These are phyloP conservation scores for Coprinopsis sp. DNA, from an alignment of 768 basidiomycete genomes.

Conservation along the genomic window DNA sequence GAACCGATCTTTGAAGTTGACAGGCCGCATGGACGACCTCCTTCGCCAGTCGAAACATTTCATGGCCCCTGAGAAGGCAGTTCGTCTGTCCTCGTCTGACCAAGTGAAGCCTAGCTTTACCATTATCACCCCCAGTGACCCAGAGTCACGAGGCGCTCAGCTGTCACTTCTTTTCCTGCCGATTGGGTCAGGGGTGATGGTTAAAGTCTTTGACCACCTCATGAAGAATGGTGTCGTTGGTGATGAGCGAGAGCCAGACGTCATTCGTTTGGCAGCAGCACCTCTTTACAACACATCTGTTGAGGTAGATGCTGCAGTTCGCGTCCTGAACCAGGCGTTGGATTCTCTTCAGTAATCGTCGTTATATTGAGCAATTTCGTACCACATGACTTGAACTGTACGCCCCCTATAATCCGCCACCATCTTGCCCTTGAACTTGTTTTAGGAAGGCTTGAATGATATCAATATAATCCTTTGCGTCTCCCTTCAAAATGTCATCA, in stretches of 20 bases:
- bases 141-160: slow-evolving; percentile 75
- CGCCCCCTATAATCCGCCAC: neutral
- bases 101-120: slow-evolving; percentile 56
- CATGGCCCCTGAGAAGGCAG: slow-evolving; percentile 37
- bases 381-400: neutral
- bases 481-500: slow-evolving; percentile 42
- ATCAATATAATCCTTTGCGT: slow-evolving; percentile 37
- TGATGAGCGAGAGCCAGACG: slow-evolving; percentile 88
- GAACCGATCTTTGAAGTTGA: slow-evolving; percentile 65
- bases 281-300: slow-evolving; percentile 82
- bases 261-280: slow-evolving; percentile 83
- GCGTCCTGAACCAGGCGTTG: slow-evolving; percentile 58
- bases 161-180: slow-evolving; percentile 82
- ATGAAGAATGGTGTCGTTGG: slow-evolving; percentile 75
- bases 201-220: slow-evolving; percentile 56
- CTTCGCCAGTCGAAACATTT: slow-evolving; percentile 63
- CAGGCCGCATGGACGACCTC: slow-evolving; percentile 62
- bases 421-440: slow-evolving; percentile 1
- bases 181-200: slow-evolving; percentile 60
- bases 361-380: neutral
- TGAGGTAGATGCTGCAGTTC: slow-evolving; percentile 72
- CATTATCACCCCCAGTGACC: slow-evolving; percentile 81
- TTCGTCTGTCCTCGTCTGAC: slow-evolving; percentile 16
- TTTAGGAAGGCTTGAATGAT: slow-evolving; percentile 41
- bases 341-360: slow-evolving; percentile 17